Conservation (phyloP, 139 green algal species). For the Gonium pectorale region DNA sequence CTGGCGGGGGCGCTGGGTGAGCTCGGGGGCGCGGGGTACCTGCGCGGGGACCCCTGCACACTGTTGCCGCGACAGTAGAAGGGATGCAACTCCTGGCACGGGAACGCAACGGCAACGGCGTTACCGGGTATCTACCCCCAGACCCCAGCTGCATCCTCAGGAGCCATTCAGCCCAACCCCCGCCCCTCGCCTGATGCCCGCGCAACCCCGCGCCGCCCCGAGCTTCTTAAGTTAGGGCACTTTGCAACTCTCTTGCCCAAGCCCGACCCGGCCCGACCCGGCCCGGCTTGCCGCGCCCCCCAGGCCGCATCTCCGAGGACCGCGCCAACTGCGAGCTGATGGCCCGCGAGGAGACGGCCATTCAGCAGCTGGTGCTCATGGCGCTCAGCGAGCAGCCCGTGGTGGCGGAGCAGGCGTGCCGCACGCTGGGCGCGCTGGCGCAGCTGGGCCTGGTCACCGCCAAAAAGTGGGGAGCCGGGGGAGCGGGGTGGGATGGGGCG, state of each 20-base stretch:
- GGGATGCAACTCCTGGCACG: too few species aligned
- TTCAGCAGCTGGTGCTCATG: conserved; percentile 94
- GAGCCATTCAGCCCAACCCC: too few species aligned
- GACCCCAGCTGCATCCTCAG: too few species aligned
- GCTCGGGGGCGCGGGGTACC: background rate
- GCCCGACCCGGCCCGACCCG: background rate
- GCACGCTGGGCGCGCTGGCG: conserved; percentile 34
- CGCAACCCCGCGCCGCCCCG: too few species aligned
- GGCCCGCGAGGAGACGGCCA: conserved; percentile 80
- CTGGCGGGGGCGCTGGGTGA: conserved; percentile 85
- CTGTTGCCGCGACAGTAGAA: too few species aligned
- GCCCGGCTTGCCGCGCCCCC: background rate
- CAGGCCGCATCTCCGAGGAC: conserved; percentile 87
- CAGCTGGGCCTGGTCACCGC: conserved; percentile 33
- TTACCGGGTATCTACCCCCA: too few species aligned
- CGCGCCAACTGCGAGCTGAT: conserved; percentile 84
- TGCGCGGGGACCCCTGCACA: too few species aligned
- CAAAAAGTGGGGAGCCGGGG: background rate
- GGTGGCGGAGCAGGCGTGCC: conserved; percentile 73
- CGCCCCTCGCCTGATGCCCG: too few species aligned
- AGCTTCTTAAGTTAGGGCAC: too few species aligned
- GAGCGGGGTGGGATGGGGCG: background rate
- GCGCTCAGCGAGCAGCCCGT: conserved; percentile 79
- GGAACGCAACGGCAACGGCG: too few species aligned
- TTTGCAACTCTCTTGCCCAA: too few species aligned